Base-by-base conservation (phyloP, 1,139 yeast genomes). In the Zygosaccharomyces sapae region DNA sequence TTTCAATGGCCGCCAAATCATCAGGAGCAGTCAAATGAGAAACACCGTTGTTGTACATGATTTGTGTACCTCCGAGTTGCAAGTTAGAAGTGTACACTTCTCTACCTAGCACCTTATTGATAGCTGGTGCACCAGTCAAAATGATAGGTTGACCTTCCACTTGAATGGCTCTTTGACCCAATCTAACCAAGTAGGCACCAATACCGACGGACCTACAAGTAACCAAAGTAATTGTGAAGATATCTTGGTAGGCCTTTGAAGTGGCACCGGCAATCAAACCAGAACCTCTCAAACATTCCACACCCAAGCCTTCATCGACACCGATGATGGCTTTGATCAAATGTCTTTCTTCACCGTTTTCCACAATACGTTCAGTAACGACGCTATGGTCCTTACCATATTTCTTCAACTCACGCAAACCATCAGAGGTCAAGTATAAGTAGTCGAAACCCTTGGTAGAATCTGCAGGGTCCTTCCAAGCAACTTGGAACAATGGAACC, bases 151-250 rank as follows among this genome's bases (percentile, higher is more conserved):
- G 97, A 43, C 98, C 98, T 68, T 92, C 97, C 60, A 92, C 86
- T 75, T 92, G 98, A 64, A 92, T 90, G 41, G 97, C 95, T 77
- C 98, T 86, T 77, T 92, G 97, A 65, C 98, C 98, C 56, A 92
- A 79, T 72, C 98, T 85, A 39, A 92, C 98, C 67, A 92, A 78
- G 68, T 92, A 92, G 41, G 98, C 98, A 76, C 98, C 98, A 70
- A 92, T 92, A 82, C 98, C 98, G 63, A 92, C 98, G 41, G 97
- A 89, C 76, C 98, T 83, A 74, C 97, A 90, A 19, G 98, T 92
- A 46, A 92, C 98, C 68, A 92, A 77, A 20, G 98, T 92, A 53
- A 90, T 82, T 29, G 98, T 92, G 75, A 92, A 92, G 55, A 92
- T 92, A 66, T 92, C 98, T 70, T 87, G 87, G 79, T 92, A 92